A percentile compares a stretch with the other conserved stretches of the same genome.
Evolutionary conservation across 1,284 basidiomycete genomes (phyloP).

Genomic region (Austroboletus niveus): DNA sequence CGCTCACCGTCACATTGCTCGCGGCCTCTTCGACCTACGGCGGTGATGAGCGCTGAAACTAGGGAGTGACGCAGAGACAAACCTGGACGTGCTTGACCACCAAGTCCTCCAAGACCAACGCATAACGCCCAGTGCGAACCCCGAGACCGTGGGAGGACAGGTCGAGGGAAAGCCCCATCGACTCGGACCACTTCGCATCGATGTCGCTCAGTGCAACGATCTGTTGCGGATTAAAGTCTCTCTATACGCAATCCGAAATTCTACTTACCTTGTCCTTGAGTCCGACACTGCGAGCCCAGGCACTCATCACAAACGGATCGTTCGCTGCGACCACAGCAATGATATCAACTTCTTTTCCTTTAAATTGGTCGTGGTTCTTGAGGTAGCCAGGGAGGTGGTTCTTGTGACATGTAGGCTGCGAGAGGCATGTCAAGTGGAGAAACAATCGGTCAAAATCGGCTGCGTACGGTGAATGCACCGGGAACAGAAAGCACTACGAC

Average conservation of each 20-base stretch:
- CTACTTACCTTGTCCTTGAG: constrained; percentile 65
- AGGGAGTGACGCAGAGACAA: constrained; percentile 19
- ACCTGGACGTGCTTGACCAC: constrained; percentile 65
- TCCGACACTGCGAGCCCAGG: constrained; percentile 63
- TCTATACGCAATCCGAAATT: neutral
- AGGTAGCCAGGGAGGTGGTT: constrained; percentile 74
- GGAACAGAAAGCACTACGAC: constrained; percentile 78
- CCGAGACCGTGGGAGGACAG: constrained; percentile 57
- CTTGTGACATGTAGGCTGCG: constrained; percentile 69
- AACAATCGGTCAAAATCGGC: constrained; percentile 2
- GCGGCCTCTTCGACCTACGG: constrained; percentile 46
- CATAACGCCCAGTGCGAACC: constrained; percentile 67
- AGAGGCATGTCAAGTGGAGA: neutral
- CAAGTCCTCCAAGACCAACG: constrained; percentile 68
- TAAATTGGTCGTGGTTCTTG: constrained; percentile 63
- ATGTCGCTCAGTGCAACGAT: constrained; percentile 68
- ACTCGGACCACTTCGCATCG: constrained; percentile 61
- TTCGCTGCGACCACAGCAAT: constrained; percentile 71
- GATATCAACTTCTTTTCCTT: constrained; percentile 71
- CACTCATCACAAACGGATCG: constrained; percentile 78
- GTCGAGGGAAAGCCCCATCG: constrained; percentile 63
- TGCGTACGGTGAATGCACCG: constrained; percentile 73
- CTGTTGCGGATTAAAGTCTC: constrained; percentile 29
- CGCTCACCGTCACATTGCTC: constrained; percentile 57
- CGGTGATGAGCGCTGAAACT: neutral